Evolutionary conservation across 257 asterid species (phyloP).

Genomic region (Gentiana dahurica): DNA sequence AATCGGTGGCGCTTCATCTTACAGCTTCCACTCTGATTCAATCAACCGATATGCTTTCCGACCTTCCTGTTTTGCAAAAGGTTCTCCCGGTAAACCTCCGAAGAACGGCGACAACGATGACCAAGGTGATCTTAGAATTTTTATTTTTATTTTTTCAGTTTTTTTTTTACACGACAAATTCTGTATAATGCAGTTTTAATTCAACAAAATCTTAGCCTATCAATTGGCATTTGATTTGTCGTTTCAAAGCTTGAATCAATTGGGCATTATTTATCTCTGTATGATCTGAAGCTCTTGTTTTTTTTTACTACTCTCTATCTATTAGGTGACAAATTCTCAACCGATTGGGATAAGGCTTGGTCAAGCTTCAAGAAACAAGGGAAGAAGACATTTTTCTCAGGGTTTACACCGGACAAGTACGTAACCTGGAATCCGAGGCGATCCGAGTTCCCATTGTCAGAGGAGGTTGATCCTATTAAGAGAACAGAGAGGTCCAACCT

Average conservation of each 20-base stretch:
- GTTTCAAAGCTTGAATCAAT: too few relatives aligned
- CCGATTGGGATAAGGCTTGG: slow-evolving; percentile 98
- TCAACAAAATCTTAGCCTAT: background rate
- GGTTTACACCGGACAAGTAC: slow-evolving; percentile 66
- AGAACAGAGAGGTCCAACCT: slow-evolving; percentile 87
- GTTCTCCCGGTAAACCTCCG: slow-evolving; percentile 8
- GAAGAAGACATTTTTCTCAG: slow-evolving; percentile 54
- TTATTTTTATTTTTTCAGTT: background rate
- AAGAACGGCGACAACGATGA: slow-evolving; percentile 8
- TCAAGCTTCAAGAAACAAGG: slow-evolving; percentile 76
- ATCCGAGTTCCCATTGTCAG: slow-evolving; percentile 71
- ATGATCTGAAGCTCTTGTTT: background rate
- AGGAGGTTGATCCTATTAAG: slow-evolving; percentile 91
- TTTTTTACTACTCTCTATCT: background rate
- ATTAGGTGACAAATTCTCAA: slow-evolving; percentile 58
- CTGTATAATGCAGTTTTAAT: background rate
- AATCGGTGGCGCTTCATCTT: slow-evolving; percentile 8
- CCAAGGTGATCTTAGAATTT: background rate
- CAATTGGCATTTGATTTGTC: background rate
- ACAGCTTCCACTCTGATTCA: slow-evolving; percentile 1
- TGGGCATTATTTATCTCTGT: background rate
- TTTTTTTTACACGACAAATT: background rate
- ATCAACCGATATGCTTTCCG: slow-evolving; percentile 6
- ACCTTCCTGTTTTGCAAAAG: slow-evolving; percentile 14
- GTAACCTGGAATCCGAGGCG: slow-evolving; percentile 90